A percentile compares a stretch with the other conserved stretches of the same genome.
Evolutionary conservation across 805 yeast species (phyloP).

Genomic region (Saccharomycopsis microspora): DNA sequence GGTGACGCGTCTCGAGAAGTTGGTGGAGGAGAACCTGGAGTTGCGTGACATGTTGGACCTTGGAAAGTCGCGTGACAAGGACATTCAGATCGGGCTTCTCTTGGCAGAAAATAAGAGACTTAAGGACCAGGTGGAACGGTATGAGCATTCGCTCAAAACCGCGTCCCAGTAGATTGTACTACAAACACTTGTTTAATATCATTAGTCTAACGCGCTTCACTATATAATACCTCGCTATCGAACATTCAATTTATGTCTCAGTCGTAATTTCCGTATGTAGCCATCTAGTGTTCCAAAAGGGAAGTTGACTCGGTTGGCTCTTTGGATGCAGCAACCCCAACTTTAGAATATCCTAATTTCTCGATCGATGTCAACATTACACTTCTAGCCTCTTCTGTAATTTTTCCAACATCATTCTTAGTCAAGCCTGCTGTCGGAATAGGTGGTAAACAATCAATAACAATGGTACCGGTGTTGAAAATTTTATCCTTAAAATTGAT

Average conservation of each 20-base stretch:
- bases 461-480: conserved; percentile 71
- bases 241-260: background rate
- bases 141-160: too few relatives aligned
- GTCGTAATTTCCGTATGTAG: background rate
- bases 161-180: too few relatives aligned
- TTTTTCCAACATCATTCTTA: conserved; percentile 55
- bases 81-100: conserved; percentile 55
- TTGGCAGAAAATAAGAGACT: conserved; percentile 39
- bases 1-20: conserved; percentile 43
- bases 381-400: conserved; percentile 44
- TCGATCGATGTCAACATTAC: conserved; percentile 38
- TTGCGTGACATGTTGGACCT: conserved; percentile 60
- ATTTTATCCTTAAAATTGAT: conserved; percentile 47
- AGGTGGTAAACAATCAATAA: conserved; percentile 73
- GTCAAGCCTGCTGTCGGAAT: conserved; percentile 59
- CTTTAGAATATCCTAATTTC: conserved; percentile 27
- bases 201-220: background rate
- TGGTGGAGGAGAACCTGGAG: conserved; percentile 60
- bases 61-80: conserved; percentile 65
- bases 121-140: conserved; percentile 22
- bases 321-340: background rate
- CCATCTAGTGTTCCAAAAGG: background rate
- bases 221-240: background rate
- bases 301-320: background rate
- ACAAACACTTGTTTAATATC: too few relatives aligned